phyloP scores from a whole-genome alignment of 495 filamentous ascomycete genomes.

The Hypoxylon crocopeplum region DNA sequence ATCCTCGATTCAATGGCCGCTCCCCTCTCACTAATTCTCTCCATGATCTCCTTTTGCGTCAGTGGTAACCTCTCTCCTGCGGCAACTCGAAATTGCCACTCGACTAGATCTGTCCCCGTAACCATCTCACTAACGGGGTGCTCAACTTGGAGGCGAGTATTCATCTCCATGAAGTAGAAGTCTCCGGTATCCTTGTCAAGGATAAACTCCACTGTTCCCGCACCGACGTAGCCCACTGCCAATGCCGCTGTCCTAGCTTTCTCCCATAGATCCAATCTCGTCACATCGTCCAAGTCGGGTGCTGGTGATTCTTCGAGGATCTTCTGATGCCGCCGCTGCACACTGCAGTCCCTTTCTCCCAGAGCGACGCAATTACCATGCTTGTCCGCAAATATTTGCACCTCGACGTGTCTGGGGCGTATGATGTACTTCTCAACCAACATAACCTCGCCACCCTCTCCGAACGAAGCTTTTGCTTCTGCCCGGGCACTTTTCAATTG shows the following conservation, averaged over 20 bases:
- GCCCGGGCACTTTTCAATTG: constrained; percentile 88
- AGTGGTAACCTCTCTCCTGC: constrained; percentile 86
- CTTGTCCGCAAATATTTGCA: constrained; percentile 95
- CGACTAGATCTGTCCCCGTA: constrained; percentile 91
- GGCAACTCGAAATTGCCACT: constrained; percentile 95
- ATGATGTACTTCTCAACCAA: constrained; percentile 96
- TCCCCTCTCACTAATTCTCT: constrained; percentile 74
- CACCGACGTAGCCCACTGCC: constrained; percentile 93
- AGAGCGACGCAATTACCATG: constrained; percentile 84
- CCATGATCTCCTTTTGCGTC: constrained; percentile 81
- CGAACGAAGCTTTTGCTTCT: constrained; percentile 90
- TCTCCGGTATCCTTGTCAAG: constrained; percentile 93
- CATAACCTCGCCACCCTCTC: constrained; percentile 85
- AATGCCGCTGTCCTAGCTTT: constrained; percentile 89
- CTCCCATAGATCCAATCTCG: constrained; percentile 88
- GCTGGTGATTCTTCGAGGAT: constrained; percentile 97
- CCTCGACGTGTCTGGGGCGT: constrained; percentile 94
- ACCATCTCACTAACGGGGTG: constrained; percentile 98
- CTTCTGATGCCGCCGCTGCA: constrained; percentile 93
- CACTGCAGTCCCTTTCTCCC: constrained; percentile 85
- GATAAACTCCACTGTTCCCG: constrained; percentile 98
- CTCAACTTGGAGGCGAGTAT: constrained; percentile 94
- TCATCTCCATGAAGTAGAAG: constrained; percentile 99
- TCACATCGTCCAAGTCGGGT: constrained; percentile 77
- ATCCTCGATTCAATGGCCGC: constrained; percentile 95